Evolutionary conservation across 2,329 filamentous ascomycete genomes (phyloP).

Genomic region (Pseudogymnoascus verrucosus): DNA sequence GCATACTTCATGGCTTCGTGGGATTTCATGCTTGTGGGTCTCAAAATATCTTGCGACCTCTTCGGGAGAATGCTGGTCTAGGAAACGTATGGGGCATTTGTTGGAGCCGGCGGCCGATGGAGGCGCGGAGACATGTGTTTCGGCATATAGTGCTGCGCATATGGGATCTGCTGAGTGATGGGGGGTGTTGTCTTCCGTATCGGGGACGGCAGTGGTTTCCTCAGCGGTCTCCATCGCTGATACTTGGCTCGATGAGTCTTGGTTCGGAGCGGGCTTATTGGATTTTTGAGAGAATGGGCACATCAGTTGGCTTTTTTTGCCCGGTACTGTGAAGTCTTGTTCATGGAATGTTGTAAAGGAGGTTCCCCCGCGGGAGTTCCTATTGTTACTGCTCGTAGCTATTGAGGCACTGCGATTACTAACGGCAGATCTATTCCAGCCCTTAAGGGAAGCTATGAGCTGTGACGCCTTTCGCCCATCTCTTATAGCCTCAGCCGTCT

Average conservation of each 20-base stretch:
- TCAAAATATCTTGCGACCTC: slow-evolving; percentile 92
- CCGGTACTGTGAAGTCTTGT: slow-evolving; percentile 83
- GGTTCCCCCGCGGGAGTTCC: slow-evolving; percentile 38
- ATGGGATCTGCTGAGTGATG: slow-evolving; percentile 51
- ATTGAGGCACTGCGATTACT: slow-evolving; percentile 21
- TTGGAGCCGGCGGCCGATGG: slow-evolving; percentile 44
- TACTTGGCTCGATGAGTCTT: slow-evolving; percentile 19
- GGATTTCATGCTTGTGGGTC: slow-evolving; percentile 89
- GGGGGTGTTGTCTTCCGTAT: slow-evolving; percentile 34
- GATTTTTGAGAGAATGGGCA: slow-evolving; percentile 61
- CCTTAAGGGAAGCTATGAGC: slow-evolving; percentile 41
- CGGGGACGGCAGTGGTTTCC: slow-evolving; percentile 16
- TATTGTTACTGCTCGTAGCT: slow-evolving; percentile 29
- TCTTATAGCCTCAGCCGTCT: slow-evolving; percentile 55
- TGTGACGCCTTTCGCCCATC: slow-evolving; percentile 54
- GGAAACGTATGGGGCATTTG: slow-evolving; percentile 85
- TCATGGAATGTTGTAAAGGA: slow-evolving; percentile 63
- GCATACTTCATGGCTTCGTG: slow-evolving; percentile 87
- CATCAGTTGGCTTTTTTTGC: slow-evolving; percentile 67
- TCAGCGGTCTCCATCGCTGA: slow-evolving; percentile 18
- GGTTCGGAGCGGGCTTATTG: slow-evolving; percentile 15
- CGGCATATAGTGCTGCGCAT: slow-evolving; percentile 55
- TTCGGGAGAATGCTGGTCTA: slow-evolving; percentile 87
- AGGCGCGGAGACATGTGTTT: slow-evolving; percentile 38
- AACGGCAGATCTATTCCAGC: slow-evolving; percentile 34